These are phyloP conservation scores for Rhizopus sp. DNA, from an alignment of 371 early-diverging fungal genomes.

Conservation along the genomic window DNA sequence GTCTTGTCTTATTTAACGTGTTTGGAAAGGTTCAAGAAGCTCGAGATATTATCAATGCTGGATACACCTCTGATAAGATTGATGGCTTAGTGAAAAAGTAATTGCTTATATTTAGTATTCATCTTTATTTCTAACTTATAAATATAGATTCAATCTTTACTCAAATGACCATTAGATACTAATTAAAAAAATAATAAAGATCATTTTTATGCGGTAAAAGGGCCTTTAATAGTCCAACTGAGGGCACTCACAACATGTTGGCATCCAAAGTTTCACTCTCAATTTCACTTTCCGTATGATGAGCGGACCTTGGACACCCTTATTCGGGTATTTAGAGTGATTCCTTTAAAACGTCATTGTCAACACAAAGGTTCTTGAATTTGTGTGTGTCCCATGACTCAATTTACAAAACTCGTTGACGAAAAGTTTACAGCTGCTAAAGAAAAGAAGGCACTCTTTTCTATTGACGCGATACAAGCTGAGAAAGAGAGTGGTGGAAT, in stretches of 20 bases:
- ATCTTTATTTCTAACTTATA: neutral
- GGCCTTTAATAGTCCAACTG: too few species aligned
- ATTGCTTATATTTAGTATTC: constrained; percentile 3
- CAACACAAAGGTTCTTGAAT: too few species aligned
- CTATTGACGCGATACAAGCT: constrained; percentile 23
- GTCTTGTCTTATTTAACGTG: constrained; percentile 70
- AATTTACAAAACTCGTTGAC: constrained; percentile 11
- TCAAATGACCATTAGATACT: constrained; percentile 18
- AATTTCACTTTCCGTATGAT: too few species aligned
- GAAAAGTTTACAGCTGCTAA: constrained; percentile 35
- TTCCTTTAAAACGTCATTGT: too few species aligned
- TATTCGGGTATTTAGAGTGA: too few species aligned
- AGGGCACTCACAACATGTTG: too few species aligned
- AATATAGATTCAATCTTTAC: constrained; percentile 23
- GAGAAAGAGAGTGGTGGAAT: constrained; percentile 25
- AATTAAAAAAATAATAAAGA: constrained; percentile 1
- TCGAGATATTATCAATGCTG: constrained; percentile 62
- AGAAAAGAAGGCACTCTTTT: constrained; percentile 26
- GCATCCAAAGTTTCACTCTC: too few species aligned
- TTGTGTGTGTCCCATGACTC: neutral
- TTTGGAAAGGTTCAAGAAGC: constrained; percentile 73
- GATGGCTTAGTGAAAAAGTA: constrained; percentile 47
- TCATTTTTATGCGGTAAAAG: neutral
- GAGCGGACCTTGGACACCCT: too few species aligned
- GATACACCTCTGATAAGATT: constrained; percentile 48